Base-by-base conservation (phyloP, 768 basidiomycete species). In the Mycena venus region DNA sequence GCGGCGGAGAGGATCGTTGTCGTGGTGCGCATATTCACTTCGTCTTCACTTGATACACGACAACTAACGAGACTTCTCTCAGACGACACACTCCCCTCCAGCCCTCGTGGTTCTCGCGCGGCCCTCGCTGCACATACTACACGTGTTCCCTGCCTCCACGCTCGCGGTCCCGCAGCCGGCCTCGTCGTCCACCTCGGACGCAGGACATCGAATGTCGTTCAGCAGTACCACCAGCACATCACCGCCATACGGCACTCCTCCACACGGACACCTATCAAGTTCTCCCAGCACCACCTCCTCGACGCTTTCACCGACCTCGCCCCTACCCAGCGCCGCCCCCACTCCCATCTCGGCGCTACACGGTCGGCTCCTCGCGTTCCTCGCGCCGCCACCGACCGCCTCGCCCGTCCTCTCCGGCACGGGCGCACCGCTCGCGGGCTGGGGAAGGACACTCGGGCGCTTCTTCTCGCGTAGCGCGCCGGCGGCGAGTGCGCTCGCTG, bases 111-210 rank as follows among this genome's bases (percentile, higher is more conserved):
- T 76, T 17, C 68, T 76, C 29, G 56, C 53, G 8, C 72, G 75
- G 2, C 64, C 72, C 14, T 38, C 64, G 3, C 53, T 76, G 8
- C 53, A 29, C n/a, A 25, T 71, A 2, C 42, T 76, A 5, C 69
- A 76, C 53, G 53, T 84, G 81, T 3, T 76, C 72, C 25, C 63
- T 73, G 21, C 77, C 77, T 7, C 68, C 58, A 15, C 29, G 61
- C 51, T 75, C 77, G 34, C 78, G 7, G 58, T 73, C 29, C 40
- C 67, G 11, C 75, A 21, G 42, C 70, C 60, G 2, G 56, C 66
- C 8, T 47, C 69, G 14, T 17, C 58, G 8, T 3, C 44, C 31
- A 31, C 4, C 36, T 21, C 60, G 19, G n/a, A 36, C 60, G 7
- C 75, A 34, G 47, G 17, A 15, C 15, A 17, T 17, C 12, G 42